These are phyloP conservation scores for Yamadazyma nakazawae DNA, from an alignment of 805 yeast species.

Conservation along the genomic window DNA sequence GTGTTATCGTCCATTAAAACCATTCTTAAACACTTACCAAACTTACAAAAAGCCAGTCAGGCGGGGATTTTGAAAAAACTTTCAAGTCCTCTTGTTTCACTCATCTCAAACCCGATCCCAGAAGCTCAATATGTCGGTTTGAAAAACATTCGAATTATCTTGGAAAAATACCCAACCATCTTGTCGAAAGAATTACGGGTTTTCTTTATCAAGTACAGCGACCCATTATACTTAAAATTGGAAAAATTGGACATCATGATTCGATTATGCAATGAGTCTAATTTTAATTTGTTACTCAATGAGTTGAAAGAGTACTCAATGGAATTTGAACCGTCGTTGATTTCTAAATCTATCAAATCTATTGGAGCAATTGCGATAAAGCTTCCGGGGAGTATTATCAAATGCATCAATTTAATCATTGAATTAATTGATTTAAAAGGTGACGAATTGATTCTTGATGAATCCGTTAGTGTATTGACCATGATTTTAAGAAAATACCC, in stretches of 20 bases:
- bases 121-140: slow-evolving; percentile 94
- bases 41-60: slow-evolving; percentile 32
- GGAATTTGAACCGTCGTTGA: slow-evolving; percentile 83
- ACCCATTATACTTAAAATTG: slow-evolving; percentile 73
- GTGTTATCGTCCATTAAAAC: slow-evolving; percentile 83
- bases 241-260: slow-evolving; percentile 76
- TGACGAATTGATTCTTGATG: slow-evolving; percentile 58
- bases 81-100: slow-evolving; percentile 81
- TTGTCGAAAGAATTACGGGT: slow-evolving; percentile 79
- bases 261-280: slow-evolving; percentile 60
- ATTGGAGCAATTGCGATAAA: slow-evolving; percentile 73
- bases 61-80: slow-evolving; percentile 59
- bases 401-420: slow-evolving; percentile 58
- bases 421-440: slow-evolving; percentile 61
- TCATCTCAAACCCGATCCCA: slow-evolving; percentile 78
- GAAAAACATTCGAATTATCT: slow-evolving; percentile 82
- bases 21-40: slow-evolving; percentile 63
- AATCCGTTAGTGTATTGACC: slow-evolving; percentile 58
- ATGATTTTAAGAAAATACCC: slow-evolving; percentile 68
- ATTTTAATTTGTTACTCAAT: slow-evolving; percentile 55
- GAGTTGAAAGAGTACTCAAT: slow-evolving; percentile 78
- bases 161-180: slow-evolving; percentile 83
- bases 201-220: slow-evolving; percentile 83
- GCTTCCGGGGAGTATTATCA: slow-evolving; percentile 48
- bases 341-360: slow-evolving; percentile 59